Base-by-base conservation (phyloP, 1,139 yeast genomes). In the Blastobotrys petasosporus region DNA sequence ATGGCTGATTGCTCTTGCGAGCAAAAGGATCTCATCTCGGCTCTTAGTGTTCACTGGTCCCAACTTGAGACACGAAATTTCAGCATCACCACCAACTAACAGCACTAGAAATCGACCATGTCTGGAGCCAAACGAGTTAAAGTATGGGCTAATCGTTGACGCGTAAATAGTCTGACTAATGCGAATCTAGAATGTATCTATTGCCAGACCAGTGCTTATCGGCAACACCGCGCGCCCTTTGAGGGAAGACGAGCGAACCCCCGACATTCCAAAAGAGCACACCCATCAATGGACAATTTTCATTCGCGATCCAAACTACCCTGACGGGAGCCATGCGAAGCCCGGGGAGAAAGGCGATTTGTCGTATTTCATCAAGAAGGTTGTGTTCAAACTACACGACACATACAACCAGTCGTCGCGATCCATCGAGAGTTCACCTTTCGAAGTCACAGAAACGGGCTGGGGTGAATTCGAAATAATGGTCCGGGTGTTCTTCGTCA, bases 391-490 rank as follows among this genome's bases (percentile, higher is more conserved):
- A 63, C 72, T 92, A 33, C 98, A 92, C 64, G 98, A 92, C 55
- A 92, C 98, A 0, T 92, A 92, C 59, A 85, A 83, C 10, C 85
- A 82, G 56, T 80, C 97, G 1, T 79, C 88, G 13, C 70, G 99
- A 48, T 75, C 94, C 1, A 74, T 92, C 6, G 98, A 92, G 54
- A 65, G 74, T 31, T 97, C 97, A 2, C 98, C 98, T 0, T 92
- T 85, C 59, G 94, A 90, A 63, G 90, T 92, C 11, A 85, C 96
- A 1, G 99, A 94, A 61, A 86, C 97, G 0, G 99, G 99, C 0
- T 92, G 99, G 99, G 99, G 99, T 52, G 99, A 92, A 65, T 92
- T 92, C 67, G 99, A 92, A 61, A 85, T 94, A 52, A 79, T 85
- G 35, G 82, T 92, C 48, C 86, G 90, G 63, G 77, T 92, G 31